Evolutionary conservation across 495 filamentous ascomycete genomes (phyloP), one percentile per base, ranked within the genome.

Genomic region (Echria macrotheca): DNA sequence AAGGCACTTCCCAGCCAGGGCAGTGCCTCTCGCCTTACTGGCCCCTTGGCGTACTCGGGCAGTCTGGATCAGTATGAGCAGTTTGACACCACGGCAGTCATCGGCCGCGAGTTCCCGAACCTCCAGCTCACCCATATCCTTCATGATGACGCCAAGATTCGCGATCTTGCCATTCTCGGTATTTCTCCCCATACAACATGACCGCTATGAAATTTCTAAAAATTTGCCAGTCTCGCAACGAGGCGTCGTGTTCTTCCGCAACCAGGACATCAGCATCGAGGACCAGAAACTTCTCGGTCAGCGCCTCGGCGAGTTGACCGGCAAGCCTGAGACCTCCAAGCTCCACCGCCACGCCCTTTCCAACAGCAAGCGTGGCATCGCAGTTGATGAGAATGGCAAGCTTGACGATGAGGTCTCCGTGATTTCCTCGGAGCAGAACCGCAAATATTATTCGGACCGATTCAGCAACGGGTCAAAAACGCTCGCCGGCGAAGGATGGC

Each of bases 1-100:
- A 89, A 88, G 70, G 76, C 78, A 21, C 7, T 51, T 17, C 11
- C 18, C n/a, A 18, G 23, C 10, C 47, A 48, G 24, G 84, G 82
- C 29, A 84, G 78, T 45, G 86, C 87, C 56, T 91, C 86, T 55
- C 76, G 88, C 18, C 90, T 87, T 5, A 86, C 85, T 56, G 84
- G 84, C 8, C 83, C 87, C 15, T 68, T 91, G 37, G 87, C 87
- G 66, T 91, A 91, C 69, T 90, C 67, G 1, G 80, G 80, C 18
- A 65, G 65, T 1, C 65, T 86, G 0, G 77, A 86, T 32, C 53
- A 68, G 1, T 84, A 76, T 52, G 69, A 85, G 41, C 74, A 72
- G 2, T 80, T 84, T 43, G 84, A 86, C 38, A 68, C 82, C 0
- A 88, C 85, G 1, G 76, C 80, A 2, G 67, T 82, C 19, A 85